A percentile compares a stretch with the other conserved stretches of the same genome.
These are phyloP conservation scores for Pythium dissimile DNA, from an alignment of 352 stramenopile genomes.

Conservation along the genomic window DNA sequence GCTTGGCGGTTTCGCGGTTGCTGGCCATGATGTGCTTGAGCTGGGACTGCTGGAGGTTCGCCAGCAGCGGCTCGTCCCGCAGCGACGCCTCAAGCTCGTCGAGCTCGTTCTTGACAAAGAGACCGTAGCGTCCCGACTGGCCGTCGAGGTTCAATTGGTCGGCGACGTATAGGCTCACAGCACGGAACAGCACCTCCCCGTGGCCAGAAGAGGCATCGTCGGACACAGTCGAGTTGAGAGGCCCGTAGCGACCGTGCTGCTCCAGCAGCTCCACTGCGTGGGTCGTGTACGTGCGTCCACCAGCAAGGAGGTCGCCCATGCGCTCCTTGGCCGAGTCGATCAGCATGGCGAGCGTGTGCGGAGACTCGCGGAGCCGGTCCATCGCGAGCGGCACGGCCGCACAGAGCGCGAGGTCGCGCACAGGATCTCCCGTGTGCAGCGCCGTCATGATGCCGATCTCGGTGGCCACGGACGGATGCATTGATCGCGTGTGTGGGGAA, in stretches of 20 bases:
- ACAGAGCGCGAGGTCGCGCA: slow-evolving; percentile 44
- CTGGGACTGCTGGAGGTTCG: slow-evolving; percentile 4
- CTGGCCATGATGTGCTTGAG: slow-evolving; percentile 4
- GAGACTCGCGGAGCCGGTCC: slow-evolving; percentile 24
- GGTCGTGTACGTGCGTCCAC: slow-evolving; percentile 19
- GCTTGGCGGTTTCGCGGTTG: background rate
- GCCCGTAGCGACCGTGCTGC: slow-evolving; percentile 36
- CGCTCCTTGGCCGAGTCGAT: slow-evolving; percentile 11
- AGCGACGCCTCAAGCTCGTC: background rate
- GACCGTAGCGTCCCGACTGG: slow-evolving; percentile 43
- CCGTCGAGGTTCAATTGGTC: slow-evolving; percentile 37
- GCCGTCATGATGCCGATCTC: slow-evolving; percentile 39
- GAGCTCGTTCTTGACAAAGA: slow-evolving; percentile 34
- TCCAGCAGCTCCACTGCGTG: slow-evolving; percentile 42
- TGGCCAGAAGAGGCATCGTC: too few species aligned
- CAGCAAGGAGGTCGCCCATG: slow-evolving; percentile 3
- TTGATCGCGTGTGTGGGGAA: background rate
- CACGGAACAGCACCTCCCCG: slow-evolving; percentile 50
- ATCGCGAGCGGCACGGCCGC: slow-evolving; percentile 34
- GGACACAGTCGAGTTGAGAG: too few species aligned
- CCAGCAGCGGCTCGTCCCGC: slow-evolving; percentile 1
- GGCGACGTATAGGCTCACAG: slow-evolving; percentile 46
- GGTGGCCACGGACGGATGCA: slow-evolving; percentile 30
- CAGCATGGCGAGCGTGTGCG: slow-evolving; percentile 21
- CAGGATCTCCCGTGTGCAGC: slow-evolving; percentile 35